Evolutionary conservation across 495 filamentous ascomycete genomes (phyloP), one percentile per base, ranked within the genome.

Genomic region (Monascus purpureus): DNA sequence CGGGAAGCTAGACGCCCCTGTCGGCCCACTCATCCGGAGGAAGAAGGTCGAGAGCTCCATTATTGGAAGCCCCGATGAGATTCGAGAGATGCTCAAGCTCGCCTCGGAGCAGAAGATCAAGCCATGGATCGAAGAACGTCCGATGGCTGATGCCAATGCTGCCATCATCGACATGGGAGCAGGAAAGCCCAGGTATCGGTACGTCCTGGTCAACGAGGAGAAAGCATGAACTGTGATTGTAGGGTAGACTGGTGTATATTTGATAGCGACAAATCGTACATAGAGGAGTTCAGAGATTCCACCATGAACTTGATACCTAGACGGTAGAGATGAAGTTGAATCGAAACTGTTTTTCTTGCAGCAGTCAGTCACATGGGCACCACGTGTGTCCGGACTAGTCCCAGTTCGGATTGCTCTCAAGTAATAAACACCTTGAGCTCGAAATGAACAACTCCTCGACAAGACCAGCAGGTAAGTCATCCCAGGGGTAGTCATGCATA

Each of bases 71-170:
- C 82, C 82, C 1, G 40, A 42, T 14, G 78, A 90, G 50, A 87
- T 90, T 42, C 58, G 70, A 27, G 77, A 86, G 49, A 92, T 95
- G 84, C 51, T 93, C 43, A 43, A 77, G 29, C 64, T 93, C 35
- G 83, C 77, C 8, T 80, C 57, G 0, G 68, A 80, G 34, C 78
- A 86, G 57, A 65, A 65, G 0, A 55, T 93, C 33, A 69, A 76
- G 47, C 65, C 80, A 0, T 87, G 80, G 80, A 59, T 90, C 9
- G 50, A 83, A 49, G 62, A 70, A 53, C 59, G 76, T 31, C 70
- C 75, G 5, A 66, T 94, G 72, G 77, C 71, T 56, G 72, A 86
- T 8, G 80, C 77, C 15, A 87, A 86, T 59, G 49, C 72, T 52
- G 70, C 70, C 0, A 63, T 90, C 35, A 40, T 79, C 4, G 79